Base-by-base conservation (phyloP, 805 yeast species). In the Lipomyces japonicus region DNA sequence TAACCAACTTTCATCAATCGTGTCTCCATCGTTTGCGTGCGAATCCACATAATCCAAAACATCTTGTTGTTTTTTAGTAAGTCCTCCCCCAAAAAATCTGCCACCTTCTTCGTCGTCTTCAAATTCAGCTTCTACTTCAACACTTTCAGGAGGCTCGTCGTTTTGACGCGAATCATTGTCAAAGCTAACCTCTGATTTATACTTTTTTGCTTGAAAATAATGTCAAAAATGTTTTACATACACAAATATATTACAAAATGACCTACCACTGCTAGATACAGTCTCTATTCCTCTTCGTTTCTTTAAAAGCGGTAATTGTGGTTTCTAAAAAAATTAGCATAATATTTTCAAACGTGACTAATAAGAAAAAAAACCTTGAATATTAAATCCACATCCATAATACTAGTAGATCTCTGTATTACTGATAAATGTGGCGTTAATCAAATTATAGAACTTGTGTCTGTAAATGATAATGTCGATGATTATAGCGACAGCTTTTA, bases 41-140 rank as follows among this genome's bases (percentile, higher is more conserved):
- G 23, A 38, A 22, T 58, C 61, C 30, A 58, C 55, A 34, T 50
- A 58, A 24, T 58, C 58, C 7, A 58, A 32, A 25, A 51, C 47
- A 16, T 55, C 51, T 12, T 48, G 45, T 36, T 58, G 61, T 42
- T 45, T 46, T 14, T 45, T 50, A 18, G 58, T 46, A 16, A 58
- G 41, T 2, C 62, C 62, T 3, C 56, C 57, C 19, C 61, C 61
- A 16, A 47, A 58, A 42, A 58, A 55, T 10, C 60, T 39, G n/a
- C 58, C 62, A 32, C 61, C 61, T 40, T 58, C 62, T 14, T 58
- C 61, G 44, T 56, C 60, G 24, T 39, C 48, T 4, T 34, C 50
- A 5, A 34, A 36, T 4, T 41, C 47, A 4, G 37, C 48, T 1
- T 42, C 45, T 16, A 18, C 21, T 12, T 32, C 47, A 12, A 18